phyloP scores from a whole-genome alignment of 2,329 filamentous ascomycete genomes.

The Microdochium paspali region DNA sequence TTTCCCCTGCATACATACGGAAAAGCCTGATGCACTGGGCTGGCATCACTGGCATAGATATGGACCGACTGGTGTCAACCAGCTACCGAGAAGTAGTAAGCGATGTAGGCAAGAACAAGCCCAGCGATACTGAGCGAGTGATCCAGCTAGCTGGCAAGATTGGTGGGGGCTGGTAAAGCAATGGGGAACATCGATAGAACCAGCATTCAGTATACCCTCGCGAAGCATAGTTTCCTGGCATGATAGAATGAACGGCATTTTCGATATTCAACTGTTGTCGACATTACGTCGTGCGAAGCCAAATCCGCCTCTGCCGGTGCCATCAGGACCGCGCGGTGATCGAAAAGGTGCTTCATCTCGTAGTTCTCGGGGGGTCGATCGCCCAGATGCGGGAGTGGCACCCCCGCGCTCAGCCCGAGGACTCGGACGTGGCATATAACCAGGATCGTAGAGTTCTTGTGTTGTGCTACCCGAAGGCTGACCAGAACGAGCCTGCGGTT shows the following conservation, averaged over 20 bases:
- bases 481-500: conserved; percentile 15
- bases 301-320: conserved; percentile 67
- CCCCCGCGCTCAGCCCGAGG: conserved; percentile 28
- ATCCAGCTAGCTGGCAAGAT: conserved; percentile 84
- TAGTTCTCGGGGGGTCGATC: conserved; percentile 35
- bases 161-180: conserved; percentile 77
- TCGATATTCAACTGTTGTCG: conserved; percentile 1
- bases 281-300: conserved; percentile 42
- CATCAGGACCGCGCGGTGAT: conserved; percentile 69
- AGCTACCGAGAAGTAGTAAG: conserved; percentile 89
- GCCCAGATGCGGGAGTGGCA: conserved; percentile 24
- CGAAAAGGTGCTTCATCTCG: conserved; percentile 59
- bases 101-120: conserved; percentile 74
- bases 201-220: background rate
- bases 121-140: conserved; percentile 67
- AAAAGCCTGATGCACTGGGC: conserved; percentile 71
- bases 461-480: conserved; percentile 23
- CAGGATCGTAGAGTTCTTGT: conserved; percentile 70
- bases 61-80: conserved; percentile 70
- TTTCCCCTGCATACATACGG: conserved; percentile 57
- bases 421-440: conserved; percentile 56
- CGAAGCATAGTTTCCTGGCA: conserved; percentile 11
- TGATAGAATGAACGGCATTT: conserved; percentile 11
- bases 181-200: too few species aligned
- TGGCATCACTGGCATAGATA: conserved; percentile 55